Evolutionary conservation across 495 filamentous ascomycete genomes (phyloP).

Genomic region (Tuber aestivum): DNA sequence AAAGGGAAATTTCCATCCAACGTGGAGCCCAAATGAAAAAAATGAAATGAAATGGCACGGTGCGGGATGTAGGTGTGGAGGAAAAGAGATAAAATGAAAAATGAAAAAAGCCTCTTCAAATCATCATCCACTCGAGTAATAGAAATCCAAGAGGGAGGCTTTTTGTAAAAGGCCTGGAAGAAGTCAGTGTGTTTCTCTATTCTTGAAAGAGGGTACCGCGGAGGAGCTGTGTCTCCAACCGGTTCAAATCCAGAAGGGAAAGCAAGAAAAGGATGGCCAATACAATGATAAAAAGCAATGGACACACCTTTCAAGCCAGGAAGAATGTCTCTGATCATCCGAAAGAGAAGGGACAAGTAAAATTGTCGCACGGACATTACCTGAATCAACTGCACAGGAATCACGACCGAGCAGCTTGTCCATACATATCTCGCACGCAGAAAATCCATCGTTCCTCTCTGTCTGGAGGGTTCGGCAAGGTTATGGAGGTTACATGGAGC

Average conservation of each 20-base stretch:
- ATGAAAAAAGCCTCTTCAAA: not conserved
- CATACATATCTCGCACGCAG: not conserved
- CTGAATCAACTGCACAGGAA: not conserved
- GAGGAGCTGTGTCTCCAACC: not conserved
- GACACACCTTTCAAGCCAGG: not conserved
- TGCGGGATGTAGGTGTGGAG: not conserved
- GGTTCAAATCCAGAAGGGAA: not conserved
- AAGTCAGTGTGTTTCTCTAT: not conserved
- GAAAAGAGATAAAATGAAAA: not conserved
- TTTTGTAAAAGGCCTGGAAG: not conserved
- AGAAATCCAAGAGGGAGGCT: not conserved
- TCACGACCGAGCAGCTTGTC: not conserved
- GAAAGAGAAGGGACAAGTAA: not conserved
- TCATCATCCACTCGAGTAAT: not conserved
- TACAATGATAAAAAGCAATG: not conserved
- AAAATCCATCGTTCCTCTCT: not conserved
- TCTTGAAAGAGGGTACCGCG: not conserved
- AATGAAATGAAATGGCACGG: not conserved
- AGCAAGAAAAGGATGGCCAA: not conserved
- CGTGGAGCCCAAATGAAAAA: not conserved
- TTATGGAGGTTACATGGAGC: not conserved
- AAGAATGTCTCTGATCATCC: not conserved
- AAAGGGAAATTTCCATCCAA: slow-evolving; percentile 1
- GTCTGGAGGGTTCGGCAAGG: not conserved
- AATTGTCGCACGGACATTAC: not conserved